Percentiles rank a stretch among this genome's conserved stretches.
phyloP scores from a whole-genome alignment of 2,329 filamentous ascomycete species.

The Colletotrichum lentis region DNA sequence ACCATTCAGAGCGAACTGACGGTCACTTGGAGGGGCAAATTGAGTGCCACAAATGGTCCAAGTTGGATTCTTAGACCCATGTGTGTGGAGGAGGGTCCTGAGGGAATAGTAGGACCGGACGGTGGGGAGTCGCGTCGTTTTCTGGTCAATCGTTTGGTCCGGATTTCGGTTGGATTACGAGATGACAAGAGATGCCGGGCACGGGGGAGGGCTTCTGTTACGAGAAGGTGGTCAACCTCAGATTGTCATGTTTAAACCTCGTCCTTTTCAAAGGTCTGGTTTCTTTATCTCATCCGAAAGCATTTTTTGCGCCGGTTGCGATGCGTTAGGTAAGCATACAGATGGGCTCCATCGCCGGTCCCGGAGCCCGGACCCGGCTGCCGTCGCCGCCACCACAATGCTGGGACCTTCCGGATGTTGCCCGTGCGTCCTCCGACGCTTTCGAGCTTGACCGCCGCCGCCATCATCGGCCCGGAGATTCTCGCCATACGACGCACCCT shows the following conservation, averaged over 20 bases:
- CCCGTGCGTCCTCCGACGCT: background rate
- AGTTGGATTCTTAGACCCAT: conserved; percentile 6
- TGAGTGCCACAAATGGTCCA: background rate
- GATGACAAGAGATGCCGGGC: too few species aligned
- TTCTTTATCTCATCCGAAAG: background rate
- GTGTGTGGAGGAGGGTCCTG: conserved; percentile 16
- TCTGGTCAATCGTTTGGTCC: background rate
- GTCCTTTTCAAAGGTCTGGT: background rate
- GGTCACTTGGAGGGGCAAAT: background rate
- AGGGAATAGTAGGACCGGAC: background rate
- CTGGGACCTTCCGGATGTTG: background rate
- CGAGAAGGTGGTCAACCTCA: background rate
- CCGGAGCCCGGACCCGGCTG: background rate
- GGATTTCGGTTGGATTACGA: conserved; percentile 2
- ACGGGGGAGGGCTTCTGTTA: background rate
- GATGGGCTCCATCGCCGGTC: background rate
- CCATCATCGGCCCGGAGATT: background rate
- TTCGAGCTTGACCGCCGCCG: background rate
- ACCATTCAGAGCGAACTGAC: conserved; percentile 9
- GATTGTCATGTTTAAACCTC: too few species aligned
- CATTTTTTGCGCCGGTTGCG: background rate
- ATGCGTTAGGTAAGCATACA: background rate
- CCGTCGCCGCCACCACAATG: background rate
- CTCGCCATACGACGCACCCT: too few species aligned
- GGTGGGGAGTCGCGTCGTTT: conserved; percentile 30